These are phyloP conservation scores for Chaetomidium leptoderma DNA, from an alignment of 495 filamentous ascomycete species.

Conservation along the genomic window DNA sequence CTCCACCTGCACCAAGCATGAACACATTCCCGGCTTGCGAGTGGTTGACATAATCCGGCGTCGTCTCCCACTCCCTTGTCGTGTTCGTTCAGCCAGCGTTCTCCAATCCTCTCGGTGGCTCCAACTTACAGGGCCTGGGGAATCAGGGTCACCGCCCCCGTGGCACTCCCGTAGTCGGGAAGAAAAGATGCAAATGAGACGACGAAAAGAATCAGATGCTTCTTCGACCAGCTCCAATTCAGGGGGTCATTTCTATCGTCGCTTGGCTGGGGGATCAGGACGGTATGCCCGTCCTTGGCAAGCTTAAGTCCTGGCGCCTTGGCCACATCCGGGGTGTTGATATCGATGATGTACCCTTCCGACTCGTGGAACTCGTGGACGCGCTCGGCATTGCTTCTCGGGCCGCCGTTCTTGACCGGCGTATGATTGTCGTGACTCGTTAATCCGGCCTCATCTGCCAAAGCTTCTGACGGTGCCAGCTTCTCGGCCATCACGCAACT, in stretches of 20 bases:
- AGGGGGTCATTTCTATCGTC: slow-evolving; percentile 55
- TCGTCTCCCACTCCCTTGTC: slow-evolving; percentile 43
- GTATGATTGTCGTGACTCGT: neutral
- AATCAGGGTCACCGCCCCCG: slow-evolving; percentile 51
- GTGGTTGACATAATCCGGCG: slow-evolving; percentile 51
- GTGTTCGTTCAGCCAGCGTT: neutral
- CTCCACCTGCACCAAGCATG: slow-evolving; percentile 53
- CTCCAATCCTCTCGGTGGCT: neutral
- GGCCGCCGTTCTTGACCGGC: neutral
- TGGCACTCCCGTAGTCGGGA: slow-evolving; percentile 54
- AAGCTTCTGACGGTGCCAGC: neutral
- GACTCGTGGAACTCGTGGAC: slow-evolving; percentile 34
- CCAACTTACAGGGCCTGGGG: slow-evolving; percentile 45
- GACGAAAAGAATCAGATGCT: slow-evolving; percentile 52
- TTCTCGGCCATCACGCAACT: slow-evolving; percentile 5
- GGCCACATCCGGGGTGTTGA: slow-evolving; percentile 27
- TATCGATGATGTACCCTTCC: slow-evolving; percentile 39
- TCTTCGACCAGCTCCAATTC: slow-evolving; percentile 53
- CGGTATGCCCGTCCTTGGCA: slow-evolving; percentile 42
- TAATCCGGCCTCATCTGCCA: neutral
- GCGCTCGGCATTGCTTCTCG: neutral
- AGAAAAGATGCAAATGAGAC: slow-evolving; percentile 53
- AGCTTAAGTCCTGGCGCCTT: slow-evolving; percentile 32
- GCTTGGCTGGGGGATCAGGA: slow-evolving; percentile 59
- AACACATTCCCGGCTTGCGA: slow-evolving; percentile 56